Evolutionary conservation across 139 green algal genomes (phyloP), one percentile per base, ranked within the genome.

Genomic region (Chlorella sp.): DNA sequence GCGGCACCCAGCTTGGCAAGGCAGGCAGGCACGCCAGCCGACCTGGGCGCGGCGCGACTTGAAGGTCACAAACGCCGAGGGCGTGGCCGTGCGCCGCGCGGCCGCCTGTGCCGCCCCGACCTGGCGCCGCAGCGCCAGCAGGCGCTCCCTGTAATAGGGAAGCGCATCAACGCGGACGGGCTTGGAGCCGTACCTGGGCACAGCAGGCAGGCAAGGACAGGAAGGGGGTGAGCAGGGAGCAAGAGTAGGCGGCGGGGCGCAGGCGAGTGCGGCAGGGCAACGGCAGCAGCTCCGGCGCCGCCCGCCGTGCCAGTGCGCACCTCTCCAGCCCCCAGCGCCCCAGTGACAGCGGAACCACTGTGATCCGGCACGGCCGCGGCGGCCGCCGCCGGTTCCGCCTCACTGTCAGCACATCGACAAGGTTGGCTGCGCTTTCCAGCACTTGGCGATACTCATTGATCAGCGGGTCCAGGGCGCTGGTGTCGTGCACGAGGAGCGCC

Each of bases 31-130:
- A 45, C 59, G 9, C 17, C 35, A 19, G 15, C 2, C 29, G 29
- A 71, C 65, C 63, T 82, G 77, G 46, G 77, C 38, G n/a, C 25
- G 41, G 61, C 86, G 59, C 35, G 79, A 67, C 69, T 79, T 79
- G 81, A 92, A 92, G 2, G 86, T 92, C 4, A 91, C 86, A 46
- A 92, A 91, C 1, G 86, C 87, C 46, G 87, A 70, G n/a, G 82
- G 69, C 35, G 81, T 42, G 42, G 72, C 71, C 5, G 33, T 36
- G 29, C 50, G 23, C 43, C 35, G 38, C 8, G 77, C 68, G 31
- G 42, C 25, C 19, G 51, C 62, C 33, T 70, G 62, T 19, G 77
- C 71, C 21, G 53, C 45, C 0, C 19, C 15, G 7, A 82, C 67
- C 21, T 35, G 17, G 15, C 56, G 48, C 8, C 55, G 35, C 41